Evolutionary conservation across 2,329 filamentous ascomycete species (phyloP), one percentile per base, ranked within the genome.

Genomic region (Neopestalotiopsis rosae): DNA sequence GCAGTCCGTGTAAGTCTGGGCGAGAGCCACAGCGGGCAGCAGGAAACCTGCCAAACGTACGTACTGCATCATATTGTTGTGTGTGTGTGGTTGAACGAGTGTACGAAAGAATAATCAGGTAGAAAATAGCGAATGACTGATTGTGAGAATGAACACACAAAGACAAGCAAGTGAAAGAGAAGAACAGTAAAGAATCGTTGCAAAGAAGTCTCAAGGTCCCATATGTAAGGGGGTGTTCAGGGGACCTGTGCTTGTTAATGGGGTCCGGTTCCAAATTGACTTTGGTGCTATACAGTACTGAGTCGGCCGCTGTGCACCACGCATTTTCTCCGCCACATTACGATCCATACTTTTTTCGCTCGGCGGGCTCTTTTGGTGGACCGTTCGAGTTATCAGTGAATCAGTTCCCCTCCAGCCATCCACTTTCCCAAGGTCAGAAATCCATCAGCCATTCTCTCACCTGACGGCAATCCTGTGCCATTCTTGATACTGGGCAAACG

Each of bases 1-100:
- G 63, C 67, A 69, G 57, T 59, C 49, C 20, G 67, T 69, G 24
- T 59, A 69, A 42, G 67, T 69, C 67, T 69, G 67, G 13, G 67
- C 67, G 14, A 66, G 58, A n/a, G 66, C 65, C 65, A 67, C 65
- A 59, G 65, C 65, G 49, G 65, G 65, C 56, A 67, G 65, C 14
- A 67, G 32, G 24, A 67, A 45, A 42, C 30, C 65, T 40, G 65
- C 49, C 42, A 56, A 67, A 20, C 56, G 52, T n/a, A 14, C 58
- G 56, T 38, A 67, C 10, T 67, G 56, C 65, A 66, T 66, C 12
- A 38, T 38, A 38, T 38, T 38, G 34, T 42, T 67, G 24, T 28
- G 24, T 28, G 24, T 28, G 24, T 52, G 45, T 38, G 34, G 34
- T 20, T 52, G 45, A 61, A 67, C 63, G 49, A 65, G 45, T 57